Percentiles rank a stretch among this genome's conserved stretches.
phyloP scores from a whole-genome alignment of 768 basidiomycete genomes.

The Mycena haematopus region DNA sequence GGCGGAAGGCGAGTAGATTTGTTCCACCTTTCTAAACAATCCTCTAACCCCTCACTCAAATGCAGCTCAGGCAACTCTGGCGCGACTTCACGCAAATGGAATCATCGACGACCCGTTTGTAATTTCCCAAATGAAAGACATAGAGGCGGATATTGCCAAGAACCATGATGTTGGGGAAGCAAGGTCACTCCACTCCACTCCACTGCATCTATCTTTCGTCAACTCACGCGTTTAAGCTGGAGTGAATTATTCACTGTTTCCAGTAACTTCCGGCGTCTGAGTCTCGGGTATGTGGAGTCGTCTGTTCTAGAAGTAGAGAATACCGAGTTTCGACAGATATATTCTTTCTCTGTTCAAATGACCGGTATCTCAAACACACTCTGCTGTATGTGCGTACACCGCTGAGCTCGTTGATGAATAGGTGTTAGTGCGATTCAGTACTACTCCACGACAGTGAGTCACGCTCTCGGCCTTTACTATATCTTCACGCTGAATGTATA shows the following conservation, averaged over 20 bases:
- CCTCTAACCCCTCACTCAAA: not conserved
- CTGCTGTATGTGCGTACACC: too few species aligned
- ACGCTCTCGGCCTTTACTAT: not conserved
- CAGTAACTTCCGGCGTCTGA: slow-evolving; percentile 54
- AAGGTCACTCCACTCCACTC: slow-evolving; percentile 37
- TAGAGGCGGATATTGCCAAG: slow-evolving; percentile 45
- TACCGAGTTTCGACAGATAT: slow-evolving; percentile 30
- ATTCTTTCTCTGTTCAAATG: slow-evolving; percentile 66
- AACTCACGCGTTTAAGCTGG: slow-evolving; percentile 36
- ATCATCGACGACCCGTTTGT: slow-evolving; percentile 56
- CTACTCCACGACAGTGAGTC: slow-evolving; percentile 50
- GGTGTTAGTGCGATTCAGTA: slow-evolving; percentile 62
- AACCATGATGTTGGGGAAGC: slow-evolving; percentile 46
- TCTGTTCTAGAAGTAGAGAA: slow-evolving; percentile 1
- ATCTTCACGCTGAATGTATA: not conserved
- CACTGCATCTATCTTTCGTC: not conserved
- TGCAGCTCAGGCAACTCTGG: slow-evolving; percentile 47
- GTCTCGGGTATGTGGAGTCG: slow-evolving; percentile 45
- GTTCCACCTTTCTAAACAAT: not conserved
- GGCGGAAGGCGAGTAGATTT: slow-evolving; percentile 45
- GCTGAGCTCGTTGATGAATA: slow-evolving; percentile 1
- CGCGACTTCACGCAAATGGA: slow-evolving; percentile 59
- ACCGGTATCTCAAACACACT: slow-evolving; percentile 50
- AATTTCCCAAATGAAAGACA: slow-evolving; percentile 51
- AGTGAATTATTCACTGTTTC: slow-evolving; percentile 45